Evolutionary conservation across 1,139 yeast species (phyloP).

Genomic region (Candida sanyaensis): DNA sequence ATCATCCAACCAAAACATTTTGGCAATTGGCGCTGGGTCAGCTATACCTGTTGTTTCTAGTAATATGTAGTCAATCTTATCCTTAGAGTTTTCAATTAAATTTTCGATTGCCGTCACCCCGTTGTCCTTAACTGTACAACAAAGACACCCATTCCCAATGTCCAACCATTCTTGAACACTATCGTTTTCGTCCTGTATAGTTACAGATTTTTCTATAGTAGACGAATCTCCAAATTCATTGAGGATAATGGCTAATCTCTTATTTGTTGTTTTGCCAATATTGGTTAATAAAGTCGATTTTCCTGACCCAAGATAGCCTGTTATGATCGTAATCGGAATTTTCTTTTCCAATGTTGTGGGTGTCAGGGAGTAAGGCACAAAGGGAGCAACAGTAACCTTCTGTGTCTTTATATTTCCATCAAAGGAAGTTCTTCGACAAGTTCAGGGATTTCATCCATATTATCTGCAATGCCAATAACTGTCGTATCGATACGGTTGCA

Average conservation of each 20-base stretch:
- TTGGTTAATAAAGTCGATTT: conserved; percentile 81
- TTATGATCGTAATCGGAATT: conserved; percentile 90
- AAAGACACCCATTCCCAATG: conserved; percentile 92
- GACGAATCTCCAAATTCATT: conserved; percentile 91
- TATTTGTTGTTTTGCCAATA: conserved; percentile 68
- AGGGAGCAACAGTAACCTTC: conserved; percentile 4
- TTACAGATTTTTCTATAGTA: conserved; percentile 84
- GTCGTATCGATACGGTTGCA: background rate
- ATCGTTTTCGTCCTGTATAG: conserved; percentile 62
- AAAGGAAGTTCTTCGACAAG: conserved; percentile 40
- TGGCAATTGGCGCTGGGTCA: conserved; percentile 95
- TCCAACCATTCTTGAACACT: conserved; percentile 93
- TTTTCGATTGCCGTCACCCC: conserved; percentile 95
- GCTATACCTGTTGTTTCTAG: conserved; percentile 98
- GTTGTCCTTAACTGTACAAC: conserved; percentile 93
- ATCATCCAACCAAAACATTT: conserved; percentile 96
- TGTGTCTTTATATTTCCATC: conserved; percentile 11
- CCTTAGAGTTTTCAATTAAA: conserved; percentile 70
- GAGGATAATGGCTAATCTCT: conserved; percentile 82
- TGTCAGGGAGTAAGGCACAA: conserved; percentile 11
- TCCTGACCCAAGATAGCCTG: conserved; percentile 96
- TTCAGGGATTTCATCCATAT: conserved; percentile 53
- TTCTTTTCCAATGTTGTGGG: conserved; percentile 27
- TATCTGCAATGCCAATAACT: background rate
- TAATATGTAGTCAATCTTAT: conserved; percentile 80